Percentiles rank a stretch among this genome's conserved stretches.
Evolutionary conservation across 257 asterid genomes (phyloP).

Genomic region (Pogostemon cablin): DNA sequence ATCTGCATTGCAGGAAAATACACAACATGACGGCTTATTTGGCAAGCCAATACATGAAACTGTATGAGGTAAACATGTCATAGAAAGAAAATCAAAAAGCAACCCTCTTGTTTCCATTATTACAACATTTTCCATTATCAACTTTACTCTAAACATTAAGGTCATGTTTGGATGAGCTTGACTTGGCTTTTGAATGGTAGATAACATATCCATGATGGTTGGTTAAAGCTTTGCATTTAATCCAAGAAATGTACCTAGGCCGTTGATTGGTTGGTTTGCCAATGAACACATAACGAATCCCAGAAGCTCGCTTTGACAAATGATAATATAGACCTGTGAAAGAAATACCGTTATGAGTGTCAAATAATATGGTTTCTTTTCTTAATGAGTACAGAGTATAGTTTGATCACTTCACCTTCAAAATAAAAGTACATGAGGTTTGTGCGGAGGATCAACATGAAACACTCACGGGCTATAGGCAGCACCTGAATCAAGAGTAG

Average conservation of each 20-base stretch:
- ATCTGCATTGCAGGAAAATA: conserved; percentile 54
- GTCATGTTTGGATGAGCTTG: no score
- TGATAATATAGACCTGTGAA: conserved; percentile 85
- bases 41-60: background rate
- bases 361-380: conserved; percentile 14
- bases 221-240: background rate
- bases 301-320: conserved; percentile 88
- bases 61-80: background rate
- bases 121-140: conserved; percentile 5
- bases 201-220: no score
- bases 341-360: conserved; percentile 29
- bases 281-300: conserved; percentile 87
- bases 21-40: conserved; percentile 19
- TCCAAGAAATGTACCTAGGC: conserved; percentile 62
- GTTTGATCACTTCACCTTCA: conserved; percentile 64
- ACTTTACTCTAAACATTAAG: conserved; percentile 10
- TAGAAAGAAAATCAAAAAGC: conserved; percentile 13
- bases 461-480: conserved; percentile 77
- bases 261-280: conserved; percentile 91
- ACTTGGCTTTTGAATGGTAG: no score
- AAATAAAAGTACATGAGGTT: conserved; percentile 98
- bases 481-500: conserved; percentile 55
- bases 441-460: conserved; percentile 79
- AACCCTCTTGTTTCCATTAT: background rate
- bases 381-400: conserved; percentile 22